Conservation (phyloP, 2,329 filamentous ascomycete genomes). For the Teratosphaeria zuluensis region DNA sequence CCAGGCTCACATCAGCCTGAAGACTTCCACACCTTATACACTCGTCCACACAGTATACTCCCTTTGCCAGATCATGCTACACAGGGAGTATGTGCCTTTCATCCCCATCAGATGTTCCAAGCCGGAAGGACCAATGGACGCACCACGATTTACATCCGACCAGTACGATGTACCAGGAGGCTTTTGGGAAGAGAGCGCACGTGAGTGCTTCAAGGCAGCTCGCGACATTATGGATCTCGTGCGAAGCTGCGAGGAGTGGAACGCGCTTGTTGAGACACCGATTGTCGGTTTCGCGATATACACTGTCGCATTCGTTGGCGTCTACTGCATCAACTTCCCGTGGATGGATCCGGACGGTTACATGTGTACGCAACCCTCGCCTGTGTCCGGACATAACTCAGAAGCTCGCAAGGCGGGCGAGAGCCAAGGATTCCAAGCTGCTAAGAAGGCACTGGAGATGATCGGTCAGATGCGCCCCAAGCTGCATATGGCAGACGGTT, state of each 20-base stretch:
- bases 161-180: slow-evolving; percentile 38
- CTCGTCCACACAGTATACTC: slow-evolving; percentile 57
- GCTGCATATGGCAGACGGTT: slow-evolving; percentile 49
- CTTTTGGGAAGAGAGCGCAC: slow-evolving; percentile 56
- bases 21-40: slow-evolving; percentile 55
- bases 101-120: slow-evolving; percentile 45
- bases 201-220: slow-evolving; percentile 53
- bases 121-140: slow-evolving; percentile 50
- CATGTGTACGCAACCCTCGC: slow-evolving; percentile 31
- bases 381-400: slow-evolving; percentile 4
- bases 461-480: slow-evolving; percentile 43
- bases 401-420: slow-evolving; percentile 10
- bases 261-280: slow-evolving; percentile 57
- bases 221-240: slow-evolving; percentile 56
- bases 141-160: slow-evolving; percentile 43
- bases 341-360: slow-evolving; percentile 54
- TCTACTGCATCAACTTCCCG: slow-evolving; percentile 59
- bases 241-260: slow-evolving; percentile 49
- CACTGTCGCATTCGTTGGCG: slow-evolving; percentile 53
- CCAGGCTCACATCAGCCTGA: slow-evolving; percentile 54
- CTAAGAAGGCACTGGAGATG: slow-evolving; percentile 41
- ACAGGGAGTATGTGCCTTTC: slow-evolving; percentile 60
- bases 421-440: slow-evolving; percentile 32
- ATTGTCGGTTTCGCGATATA: slow-evolving; percentile 59
- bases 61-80: slow-evolving; percentile 57